Conservation (phyloP, 148 eudicot genomes). For the Amaranthus cruentus region DNA sequence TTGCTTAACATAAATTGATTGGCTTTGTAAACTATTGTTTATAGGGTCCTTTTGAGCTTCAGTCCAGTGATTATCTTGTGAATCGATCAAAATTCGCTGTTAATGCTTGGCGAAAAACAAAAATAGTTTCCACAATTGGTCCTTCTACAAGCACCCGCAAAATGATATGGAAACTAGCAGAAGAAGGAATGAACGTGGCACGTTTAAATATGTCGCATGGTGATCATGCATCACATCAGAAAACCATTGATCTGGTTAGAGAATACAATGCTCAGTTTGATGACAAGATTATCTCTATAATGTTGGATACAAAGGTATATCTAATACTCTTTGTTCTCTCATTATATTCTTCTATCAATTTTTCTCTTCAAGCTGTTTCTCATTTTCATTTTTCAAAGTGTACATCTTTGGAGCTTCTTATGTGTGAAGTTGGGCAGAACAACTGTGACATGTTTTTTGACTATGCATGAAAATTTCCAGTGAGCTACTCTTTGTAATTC, state of each 20-base stretch:
- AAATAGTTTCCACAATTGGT: slow-evolving; percentile 93
- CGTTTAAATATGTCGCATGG: slow-evolving; percentile 98
- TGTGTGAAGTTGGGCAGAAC: not conserved
- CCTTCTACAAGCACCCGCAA: slow-evolving; percentile 89
- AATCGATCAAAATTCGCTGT: slow-evolving; percentile 21
- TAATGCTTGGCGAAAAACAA: slow-evolving; percentile 64
- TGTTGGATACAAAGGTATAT: slow-evolving; percentile 94
- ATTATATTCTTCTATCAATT: not conserved
- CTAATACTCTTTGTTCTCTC: slow-evolving; percentile 1
- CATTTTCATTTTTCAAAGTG: not conserved
- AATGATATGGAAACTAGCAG: slow-evolving; percentile 98
- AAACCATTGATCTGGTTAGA: slow-evolving; percentile 84
- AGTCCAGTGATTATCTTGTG: slow-evolving; percentile 29
- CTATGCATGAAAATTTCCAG: no score
- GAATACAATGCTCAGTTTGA: slow-evolving; percentile 90
- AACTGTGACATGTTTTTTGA: not conserved
- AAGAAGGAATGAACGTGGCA: slow-evolving; percentile 95
- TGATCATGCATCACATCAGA: slow-evolving; percentile 89
- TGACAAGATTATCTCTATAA: slow-evolving; percentile 84
- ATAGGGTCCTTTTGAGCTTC: slow-evolving; percentile 45
- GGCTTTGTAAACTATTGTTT: not conserved
- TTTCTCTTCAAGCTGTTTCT: not conserved
- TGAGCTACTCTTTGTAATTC: not conserved
- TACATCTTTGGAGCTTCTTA: not conserved
- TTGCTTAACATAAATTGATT: slow-evolving; percentile 13